These are phyloP conservation scores for sweet orange (Citrus sinensis) DNA, from an alignment of 345 rosid species.

Conservation along the genomic window DNA sequence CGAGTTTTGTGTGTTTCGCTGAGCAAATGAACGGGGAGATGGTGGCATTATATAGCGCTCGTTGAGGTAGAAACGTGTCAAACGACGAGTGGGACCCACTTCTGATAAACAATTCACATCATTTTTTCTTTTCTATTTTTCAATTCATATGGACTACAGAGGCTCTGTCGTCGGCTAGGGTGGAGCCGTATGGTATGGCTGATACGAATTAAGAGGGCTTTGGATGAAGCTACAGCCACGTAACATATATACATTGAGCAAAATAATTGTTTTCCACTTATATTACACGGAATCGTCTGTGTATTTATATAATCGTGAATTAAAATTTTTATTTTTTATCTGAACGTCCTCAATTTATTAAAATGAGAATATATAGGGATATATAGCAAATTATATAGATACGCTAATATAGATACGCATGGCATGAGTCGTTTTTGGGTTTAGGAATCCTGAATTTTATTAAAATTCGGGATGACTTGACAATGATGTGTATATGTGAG, in stretches of 20 bases:
- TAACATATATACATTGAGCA: background rate
- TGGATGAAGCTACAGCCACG: background rate
- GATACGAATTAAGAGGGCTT: background rate
- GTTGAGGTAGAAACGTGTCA: background rate
- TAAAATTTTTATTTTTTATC: no score
- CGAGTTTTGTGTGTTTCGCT: background rate
- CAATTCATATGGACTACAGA: no score
- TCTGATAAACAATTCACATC: slow-evolving; percentile 2
- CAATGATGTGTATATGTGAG: no score
- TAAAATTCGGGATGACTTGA: no score
- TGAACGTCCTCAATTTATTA: no score
- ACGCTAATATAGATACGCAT: no score
- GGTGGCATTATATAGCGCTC: slow-evolving; percentile 25
- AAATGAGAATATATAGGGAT: no score
- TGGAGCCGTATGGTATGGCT: background rate
- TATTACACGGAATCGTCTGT: background rate
- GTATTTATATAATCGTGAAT: no score
- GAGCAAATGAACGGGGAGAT: slow-evolving; percentile 2
- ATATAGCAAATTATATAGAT: no score
- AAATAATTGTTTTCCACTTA: background rate
- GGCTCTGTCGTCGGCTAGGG: background rate
- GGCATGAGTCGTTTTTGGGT: no score
- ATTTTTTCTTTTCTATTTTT: background rate
- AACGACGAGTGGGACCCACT: background rate
- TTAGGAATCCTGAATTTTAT: no score